Percentiles rank a stretch among this genome's conserved stretches.
These are phyloP conservation scores for Phoma sp. DNA, from an alignment of 2,329 filamentous ascomycete species.

Conservation along the genomic window DNA sequence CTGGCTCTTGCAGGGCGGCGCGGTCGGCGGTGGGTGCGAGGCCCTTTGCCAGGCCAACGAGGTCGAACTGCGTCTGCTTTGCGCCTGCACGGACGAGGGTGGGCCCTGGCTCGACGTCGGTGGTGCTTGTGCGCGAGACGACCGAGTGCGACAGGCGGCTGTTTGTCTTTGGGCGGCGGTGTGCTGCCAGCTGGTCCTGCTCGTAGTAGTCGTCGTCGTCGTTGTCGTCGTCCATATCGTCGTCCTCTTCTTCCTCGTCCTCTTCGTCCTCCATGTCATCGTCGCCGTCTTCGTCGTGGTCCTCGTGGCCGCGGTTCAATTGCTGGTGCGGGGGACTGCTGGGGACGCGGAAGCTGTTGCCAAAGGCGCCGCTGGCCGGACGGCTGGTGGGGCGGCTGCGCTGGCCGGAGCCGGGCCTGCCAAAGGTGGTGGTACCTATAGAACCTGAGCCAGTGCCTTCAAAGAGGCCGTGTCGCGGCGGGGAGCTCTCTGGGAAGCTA, in stretches of 20 bases:
- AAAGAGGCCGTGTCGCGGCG: constrained; percentile 38
- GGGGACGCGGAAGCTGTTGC: constrained; percentile 40
- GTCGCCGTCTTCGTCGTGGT: constrained; percentile 43
- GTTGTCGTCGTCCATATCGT: constrained; percentile 24
- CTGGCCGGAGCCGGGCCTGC: constrained; percentile 33
- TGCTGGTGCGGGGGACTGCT: constrained; percentile 43
- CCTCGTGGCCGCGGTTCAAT: constrained; percentile 29
- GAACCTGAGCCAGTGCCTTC: constrained; percentile 37
- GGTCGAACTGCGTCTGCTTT: constrained; percentile 64
- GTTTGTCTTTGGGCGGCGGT: constrained; percentile 33
- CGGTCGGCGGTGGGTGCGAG: constrained; percentile 64
- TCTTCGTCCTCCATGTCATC: constrained; percentile 40
- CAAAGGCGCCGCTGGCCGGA: constrained; percentile 35
- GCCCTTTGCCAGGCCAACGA: constrained; percentile 74
- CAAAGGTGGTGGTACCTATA: constrained; percentile 37
- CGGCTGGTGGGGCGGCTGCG: constrained; percentile 35
- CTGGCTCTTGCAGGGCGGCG: constrained; percentile 70
- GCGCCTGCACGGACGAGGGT: constrained; percentile 35
- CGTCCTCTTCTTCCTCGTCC: constrained; percentile 36
- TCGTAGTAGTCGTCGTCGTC: constrained; percentile 52
- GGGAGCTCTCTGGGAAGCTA: constrained; percentile 39
- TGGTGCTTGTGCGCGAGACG: constrained; percentile 47
- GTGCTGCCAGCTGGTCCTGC: constrained; percentile 53
- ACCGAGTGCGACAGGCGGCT: constrained; percentile 40
- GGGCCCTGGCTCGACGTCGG: constrained; percentile 28